phyloP scores from a whole-genome alignment of 1,284 basidiomycete species.

The Pulveroboletus sp. region DNA sequence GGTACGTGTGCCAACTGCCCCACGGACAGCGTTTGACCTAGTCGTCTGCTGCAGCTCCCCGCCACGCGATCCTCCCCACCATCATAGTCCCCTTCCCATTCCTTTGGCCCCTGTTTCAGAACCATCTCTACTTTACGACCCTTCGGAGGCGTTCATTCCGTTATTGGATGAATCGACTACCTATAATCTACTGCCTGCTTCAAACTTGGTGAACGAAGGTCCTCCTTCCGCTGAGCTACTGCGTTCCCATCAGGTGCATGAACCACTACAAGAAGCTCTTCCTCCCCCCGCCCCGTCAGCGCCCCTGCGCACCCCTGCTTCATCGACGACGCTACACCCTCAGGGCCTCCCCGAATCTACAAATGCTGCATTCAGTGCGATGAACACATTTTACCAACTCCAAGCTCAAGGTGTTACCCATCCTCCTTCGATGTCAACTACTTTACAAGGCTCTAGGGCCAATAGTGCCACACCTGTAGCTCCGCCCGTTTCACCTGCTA shows the following conservation, averaged over 20 bases:
- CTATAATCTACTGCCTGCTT: not conserved
- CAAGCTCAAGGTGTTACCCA: not conserved
- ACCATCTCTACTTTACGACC: not conserved
- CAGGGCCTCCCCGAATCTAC: not conserved
- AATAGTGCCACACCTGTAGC: not conserved
- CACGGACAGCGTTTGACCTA: not conserved
- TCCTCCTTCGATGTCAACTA: not conserved
- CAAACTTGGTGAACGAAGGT: not conserved
- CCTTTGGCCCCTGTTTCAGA: not conserved
- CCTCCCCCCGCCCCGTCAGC: not conserved
- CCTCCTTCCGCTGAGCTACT: not conserved
- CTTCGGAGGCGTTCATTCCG: not conserved
- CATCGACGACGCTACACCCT: not conserved
- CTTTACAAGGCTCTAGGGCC: not conserved
- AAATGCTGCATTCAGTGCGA: not conserved
- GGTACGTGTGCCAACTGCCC: conserved; percentile 9
- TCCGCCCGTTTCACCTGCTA: not conserved
- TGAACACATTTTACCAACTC: not conserved
- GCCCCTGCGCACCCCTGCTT: not conserved
- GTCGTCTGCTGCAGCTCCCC: not conserved
- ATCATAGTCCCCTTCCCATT: not conserved
- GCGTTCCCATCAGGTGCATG: not conserved
- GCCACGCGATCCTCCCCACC: too few species aligned
- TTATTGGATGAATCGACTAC: not conserved
- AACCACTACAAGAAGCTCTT: not conserved